phyloP scores from a whole-genome alignment of 2,329 filamentous ascomycete genomes.

The Nemania serpens region DNA sequence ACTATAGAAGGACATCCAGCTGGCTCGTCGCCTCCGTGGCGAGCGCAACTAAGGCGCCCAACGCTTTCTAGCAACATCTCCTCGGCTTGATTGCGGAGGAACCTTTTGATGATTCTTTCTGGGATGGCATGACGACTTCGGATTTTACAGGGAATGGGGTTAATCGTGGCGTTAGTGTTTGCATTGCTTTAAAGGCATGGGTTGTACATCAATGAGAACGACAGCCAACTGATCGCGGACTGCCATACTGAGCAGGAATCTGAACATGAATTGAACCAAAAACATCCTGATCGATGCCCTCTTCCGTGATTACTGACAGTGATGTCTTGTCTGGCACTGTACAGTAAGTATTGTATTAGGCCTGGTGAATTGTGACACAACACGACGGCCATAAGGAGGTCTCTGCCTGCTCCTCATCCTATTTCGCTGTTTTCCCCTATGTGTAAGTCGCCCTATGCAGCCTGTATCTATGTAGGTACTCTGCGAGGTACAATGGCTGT shows the following conservation, averaged over 20 bases:
- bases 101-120: slow-evolving; percentile 44
- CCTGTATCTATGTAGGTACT: too few relatives aligned
- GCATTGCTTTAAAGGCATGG: slow-evolving; percentile 46
- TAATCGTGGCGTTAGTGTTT: slow-evolving; percentile 49
- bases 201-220: slow-evolving; percentile 49
- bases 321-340: too few relatives aligned
- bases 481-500: too few relatives aligned
- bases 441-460: too few relatives aligned
- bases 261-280: slow-evolving; percentile 33
- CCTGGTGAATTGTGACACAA: too few relatives aligned
- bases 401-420: too few relatives aligned
- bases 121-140: slow-evolving; percentile 49
- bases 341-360: too few relatives aligned
- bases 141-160: slow-evolving; percentile 47
- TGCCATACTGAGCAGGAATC: slow-evolving; percentile 45
- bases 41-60: slow-evolving; percentile 74
- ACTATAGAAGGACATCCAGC: slow-evolving; percentile 85
- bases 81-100: slow-evolving; percentile 36
- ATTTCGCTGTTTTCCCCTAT: too few relatives aligned
- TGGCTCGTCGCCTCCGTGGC: slow-evolving; percentile 91
- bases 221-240: slow-evolving; percentile 30
- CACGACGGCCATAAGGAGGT: too few relatives aligned
- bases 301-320: too few relatives aligned
- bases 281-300: too few relatives aligned
- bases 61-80: slow-evolving; percentile 30